Percentiles rank a stretch among this genome's conserved stretches.
phyloP scores from a whole-genome alignment of 2,329 filamentous ascomycete species.

The Ophiobolus disseminans region DNA sequence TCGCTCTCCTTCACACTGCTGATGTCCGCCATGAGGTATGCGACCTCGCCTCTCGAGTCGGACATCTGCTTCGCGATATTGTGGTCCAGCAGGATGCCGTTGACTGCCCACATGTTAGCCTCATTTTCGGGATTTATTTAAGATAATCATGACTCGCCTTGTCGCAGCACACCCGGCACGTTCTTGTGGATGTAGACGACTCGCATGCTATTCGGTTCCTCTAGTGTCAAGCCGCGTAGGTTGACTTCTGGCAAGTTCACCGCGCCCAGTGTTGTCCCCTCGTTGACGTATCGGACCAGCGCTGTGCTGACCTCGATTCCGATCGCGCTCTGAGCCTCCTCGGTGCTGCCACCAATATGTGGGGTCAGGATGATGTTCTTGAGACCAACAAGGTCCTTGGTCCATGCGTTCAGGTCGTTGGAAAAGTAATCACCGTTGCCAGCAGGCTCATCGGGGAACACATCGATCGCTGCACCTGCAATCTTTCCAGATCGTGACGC shows the following conservation, averaged over 20 bases:
- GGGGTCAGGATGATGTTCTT: constrained; percentile 96
- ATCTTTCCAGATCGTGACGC: constrained; percentile 86
- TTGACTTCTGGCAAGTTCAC: constrained; percentile 97
- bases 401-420: constrained; percentile 81
- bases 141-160: constrained; percentile 58
- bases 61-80: constrained; percentile 99
- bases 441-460: constrained; percentile 91
- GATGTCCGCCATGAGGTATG: constrained; percentile 97
- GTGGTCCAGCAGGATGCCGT: constrained; percentile 91
- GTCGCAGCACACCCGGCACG: constrained; percentile 90
- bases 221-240: constrained; percentile 85
- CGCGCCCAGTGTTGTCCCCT: constrained; percentile 86
- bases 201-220: constrained; percentile 88
- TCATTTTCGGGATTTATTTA: not conserved
- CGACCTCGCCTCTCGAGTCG: constrained; percentile 90
- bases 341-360: constrained; percentile 96
- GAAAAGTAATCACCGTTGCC: constrained; percentile 97
- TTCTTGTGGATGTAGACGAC: constrained; percentile 98
- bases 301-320: constrained; percentile 90
- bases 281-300: constrained; percentile 93
- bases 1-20: constrained; percentile 81
- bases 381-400: constrained; percentile 80
- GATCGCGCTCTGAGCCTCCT: constrained; percentile 96
- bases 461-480: constrained; percentile 93
- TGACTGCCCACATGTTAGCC: constrained; percentile 65